phyloP scores from a whole-genome alignment of 1,284 basidiomycete species.

The Ustilago tritici region DNA sequence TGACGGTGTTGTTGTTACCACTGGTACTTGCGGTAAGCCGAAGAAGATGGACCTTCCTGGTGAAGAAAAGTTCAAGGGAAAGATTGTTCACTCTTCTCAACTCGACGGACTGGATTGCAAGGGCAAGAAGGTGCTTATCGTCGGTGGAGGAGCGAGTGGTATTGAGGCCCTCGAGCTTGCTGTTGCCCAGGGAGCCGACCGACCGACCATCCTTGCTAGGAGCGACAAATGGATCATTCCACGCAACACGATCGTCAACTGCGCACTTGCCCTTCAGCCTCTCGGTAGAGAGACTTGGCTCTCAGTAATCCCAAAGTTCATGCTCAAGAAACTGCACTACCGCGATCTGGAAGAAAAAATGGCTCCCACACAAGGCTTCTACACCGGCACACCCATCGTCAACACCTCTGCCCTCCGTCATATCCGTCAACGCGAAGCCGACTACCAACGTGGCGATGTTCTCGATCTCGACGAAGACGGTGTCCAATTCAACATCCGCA shows the following conservation, averaged over 20 bases:
- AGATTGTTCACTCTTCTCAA: conserved; percentile 75
- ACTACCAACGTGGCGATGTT: conserved; percentile 75
- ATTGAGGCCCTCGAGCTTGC: conserved; percentile 76
- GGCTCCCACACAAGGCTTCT: conserved; percentile 64
- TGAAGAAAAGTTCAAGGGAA: conserved; percentile 72
- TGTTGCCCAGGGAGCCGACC: conserved; percentile 71
- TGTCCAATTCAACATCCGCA: conserved; percentile 70
- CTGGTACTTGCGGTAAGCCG: conserved; percentile 76
- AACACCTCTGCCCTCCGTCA: conserved; percentile 75
- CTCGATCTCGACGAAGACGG: conserved; percentile 72
- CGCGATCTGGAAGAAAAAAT: conserved; percentile 72
- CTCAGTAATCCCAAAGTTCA: conserved; percentile 72
- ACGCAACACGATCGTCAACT: conserved; percentile 74
- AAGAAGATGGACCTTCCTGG: conserved; percentile 73
- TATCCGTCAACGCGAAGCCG: conserved; percentile 73
- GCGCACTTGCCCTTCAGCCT: conserved; percentile 74
- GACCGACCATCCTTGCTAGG: conserved; percentile 73
- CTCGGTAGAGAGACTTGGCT: conserved; percentile 72
- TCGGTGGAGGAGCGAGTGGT: conserved; percentile 76
- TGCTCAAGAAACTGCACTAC: conserved; percentile 74
- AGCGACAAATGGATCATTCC: conserved; percentile 64
- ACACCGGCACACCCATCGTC: conserved; percentile 71
- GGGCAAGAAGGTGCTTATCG: conserved; percentile 72
- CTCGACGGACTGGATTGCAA: conserved; percentile 72
- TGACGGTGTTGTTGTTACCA: conserved; percentile 74